Evolutionary conservation across 805 yeast species (phyloP), one percentile per base, ranked within the genome.

Genomic region (Helenozyma rhizophorensis): DNA sequence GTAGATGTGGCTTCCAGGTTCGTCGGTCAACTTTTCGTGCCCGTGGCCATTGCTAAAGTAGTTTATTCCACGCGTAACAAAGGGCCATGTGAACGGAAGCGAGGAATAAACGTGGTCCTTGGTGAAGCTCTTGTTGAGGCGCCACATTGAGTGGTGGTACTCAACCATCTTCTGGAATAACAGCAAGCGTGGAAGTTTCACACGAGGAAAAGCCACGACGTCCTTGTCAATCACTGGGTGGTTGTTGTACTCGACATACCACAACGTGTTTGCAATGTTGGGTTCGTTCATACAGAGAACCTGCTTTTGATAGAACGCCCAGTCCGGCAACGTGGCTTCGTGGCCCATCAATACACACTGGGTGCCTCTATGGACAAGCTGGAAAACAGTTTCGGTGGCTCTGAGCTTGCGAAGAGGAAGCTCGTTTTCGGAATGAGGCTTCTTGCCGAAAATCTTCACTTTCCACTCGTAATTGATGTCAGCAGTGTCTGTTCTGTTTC

Each of bases 231-330:
- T 54, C 34, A 59, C 47, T 11, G 83, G 83, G 54, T 80, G 82
- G 16, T 55, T 52, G 47, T 82, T 81, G 38, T 61, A 61, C 52
- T 88, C 96, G 43, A 89, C 60, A 48, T 66, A 76, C 84, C 95
- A 89, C 29, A 80, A 56, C 1, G 94, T 72, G 53, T 81, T 77
- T 17, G 76, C 74, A 34, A 68, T 55, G 12, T 76, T 74, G 10
- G 97, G 93, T 17, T 75, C 76, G 32, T 79, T 80, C 33, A 87
- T 72, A 56, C 98, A 93, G 25, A 87, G 62, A 9, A 90, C 94
- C 65, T 93, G 98, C 59, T 83, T 85, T 55, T 88, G 96, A 38
- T 70, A 70, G 47, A 72, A 74, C 2, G 84, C 97, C 94, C 95
- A 84, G 6, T 69, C 71, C n/a, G 96, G 96, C 25, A 93, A 65